Conservation (phyloP, 2,329 filamentous ascomycete genomes). For the Thyridium curvatum region DNA sequence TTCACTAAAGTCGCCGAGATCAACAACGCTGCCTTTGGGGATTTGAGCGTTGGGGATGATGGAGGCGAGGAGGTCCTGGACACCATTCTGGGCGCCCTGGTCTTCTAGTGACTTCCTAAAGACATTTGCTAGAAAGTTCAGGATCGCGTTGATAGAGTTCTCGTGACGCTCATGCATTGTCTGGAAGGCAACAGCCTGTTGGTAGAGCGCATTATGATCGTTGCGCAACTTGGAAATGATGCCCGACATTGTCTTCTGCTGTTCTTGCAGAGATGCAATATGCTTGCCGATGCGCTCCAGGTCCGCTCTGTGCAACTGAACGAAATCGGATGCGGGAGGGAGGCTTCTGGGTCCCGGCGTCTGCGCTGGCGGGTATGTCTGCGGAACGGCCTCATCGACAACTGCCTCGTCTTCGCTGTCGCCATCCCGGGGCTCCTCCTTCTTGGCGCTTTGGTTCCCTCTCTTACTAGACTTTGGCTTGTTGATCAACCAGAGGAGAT, state of each 20-base stretch:
- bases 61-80: slow-evolving; percentile 78
- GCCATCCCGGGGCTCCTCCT: slow-evolving; percentile 43
- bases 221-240: slow-evolving; percentile 75
- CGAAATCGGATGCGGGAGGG: slow-evolving; percentile 7
- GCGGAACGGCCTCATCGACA: slow-evolving; percentile 43
- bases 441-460: slow-evolving; percentile 27
- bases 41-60: slow-evolving; percentile 57
- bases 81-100: slow-evolving; percentile 66
- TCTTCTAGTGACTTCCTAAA: slow-evolving; percentile 92
- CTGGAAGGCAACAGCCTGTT: slow-evolving; percentile 84
- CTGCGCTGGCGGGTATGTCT: slow-evolving; percentile 20
- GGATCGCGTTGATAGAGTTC: slow-evolving; percentile 97
- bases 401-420: slow-evolving; percentile 73
- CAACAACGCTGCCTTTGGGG: slow-evolving; percentile 52
- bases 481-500: slow-evolving; percentile 91
- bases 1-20: slow-evolving; percentile 48
- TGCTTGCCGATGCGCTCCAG: no score
- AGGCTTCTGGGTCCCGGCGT: no score
- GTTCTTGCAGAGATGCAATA: slow-evolving; percentile 55
- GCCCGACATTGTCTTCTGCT: slow-evolving; percentile 78
- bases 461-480: slow-evolving; percentile 68
- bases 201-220: slow-evolving; percentile 83
- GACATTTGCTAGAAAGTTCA: slow-evolving; percentile 93
- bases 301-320: no score
- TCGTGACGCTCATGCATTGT: slow-evolving; percentile 93